Percentiles rank a stretch among this genome's conserved stretches.
Evolutionary conservation across 805 yeast species (phyloP).

Genomic region (Kodamaea laetipori): DNA sequence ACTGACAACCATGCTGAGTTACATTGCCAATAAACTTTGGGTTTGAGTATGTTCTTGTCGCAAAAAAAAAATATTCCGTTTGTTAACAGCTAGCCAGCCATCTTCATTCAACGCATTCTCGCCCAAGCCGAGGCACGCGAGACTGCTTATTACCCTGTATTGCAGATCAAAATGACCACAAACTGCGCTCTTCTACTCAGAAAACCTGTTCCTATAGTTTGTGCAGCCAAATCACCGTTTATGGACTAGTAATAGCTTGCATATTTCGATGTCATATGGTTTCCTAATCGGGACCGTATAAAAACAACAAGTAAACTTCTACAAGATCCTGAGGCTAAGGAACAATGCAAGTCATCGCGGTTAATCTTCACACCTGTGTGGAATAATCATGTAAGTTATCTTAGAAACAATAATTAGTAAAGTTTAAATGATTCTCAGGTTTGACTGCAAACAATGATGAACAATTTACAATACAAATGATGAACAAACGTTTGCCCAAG

Average conservation of each 20-base stretch:
- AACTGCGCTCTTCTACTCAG: not conserved
- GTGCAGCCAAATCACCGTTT: slow-evolving; percentile 1
- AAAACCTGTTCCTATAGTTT: not conserved
- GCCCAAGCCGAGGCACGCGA: no score
- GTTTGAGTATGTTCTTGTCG: not conserved
- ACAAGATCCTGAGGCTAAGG: not conserved
- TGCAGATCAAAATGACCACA: not conserved
- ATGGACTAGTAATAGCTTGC: slow-evolving; percentile 3
- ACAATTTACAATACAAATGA: no score
- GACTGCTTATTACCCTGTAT: no score
- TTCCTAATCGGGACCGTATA: slow-evolving; percentile 18
- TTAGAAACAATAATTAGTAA: no score
- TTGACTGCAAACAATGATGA: no score
- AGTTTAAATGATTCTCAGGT: no score
- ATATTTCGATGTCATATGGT: not conserved
- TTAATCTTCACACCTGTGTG: not conserved
- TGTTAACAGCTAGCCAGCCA: slow-evolving; percentile 6
- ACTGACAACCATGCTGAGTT: not conserved
- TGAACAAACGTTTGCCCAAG: no score
- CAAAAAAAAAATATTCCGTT: slow-evolving; percentile 2
- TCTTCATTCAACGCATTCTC: not conserved
- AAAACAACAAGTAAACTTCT: not conserved
- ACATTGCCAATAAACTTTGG: not conserved
- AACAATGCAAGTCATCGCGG: not conserved
- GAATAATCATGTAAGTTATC: not conserved